phyloP scores from a whole-genome alignment of 1,139 yeast genomes.

The Yarrowia galli region DNA sequence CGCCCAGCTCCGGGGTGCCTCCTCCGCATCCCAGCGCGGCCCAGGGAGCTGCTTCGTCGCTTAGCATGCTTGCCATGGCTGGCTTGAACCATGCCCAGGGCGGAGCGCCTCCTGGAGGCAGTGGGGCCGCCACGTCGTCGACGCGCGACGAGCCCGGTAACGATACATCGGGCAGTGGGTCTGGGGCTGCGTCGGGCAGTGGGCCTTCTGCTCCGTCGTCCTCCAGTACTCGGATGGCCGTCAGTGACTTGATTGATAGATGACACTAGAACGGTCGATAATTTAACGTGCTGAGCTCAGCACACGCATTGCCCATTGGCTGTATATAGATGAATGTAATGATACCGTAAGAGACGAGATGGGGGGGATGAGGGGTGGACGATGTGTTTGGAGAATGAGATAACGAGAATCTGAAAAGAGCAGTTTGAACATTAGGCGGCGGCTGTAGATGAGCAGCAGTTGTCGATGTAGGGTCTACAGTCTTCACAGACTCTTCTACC shows the following conservation, averaged over 20 bases:
- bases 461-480: too few relatives aligned
- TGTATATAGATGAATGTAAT: slow-evolving; percentile 38
- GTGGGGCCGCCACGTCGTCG: slow-evolving; percentile 6
- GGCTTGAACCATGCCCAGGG: slow-evolving; percentile 25
- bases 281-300: slow-evolving; percentile 16
- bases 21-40: slow-evolving; percentile 7
- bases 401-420: too few relatives aligned
- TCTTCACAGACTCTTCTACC: too few relatives aligned
- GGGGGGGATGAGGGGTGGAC: too few relatives aligned
- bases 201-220: background rate
- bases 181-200: background rate
- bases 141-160: slow-evolving; percentile 22
- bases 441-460: too few relatives aligned
- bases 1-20: slow-evolving; percentile 30
- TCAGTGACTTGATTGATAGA: slow-evolving; percentile 35
- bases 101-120: background rate
- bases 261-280: slow-evolving; percentile 22
- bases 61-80: slow-evolving; percentile 34
- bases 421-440: too few relatives aligned
- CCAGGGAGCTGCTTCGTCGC: slow-evolving; percentile 24
- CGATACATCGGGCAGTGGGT: background rate
- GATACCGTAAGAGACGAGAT: slow-evolving; percentile 31
- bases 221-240: slow-evolving; percentile 32
- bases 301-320: slow-evolving; percentile 38
- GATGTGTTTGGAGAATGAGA: too few relatives aligned